Base-by-base conservation (phyloP, 768 basidiomycete species). In the Pholiota microspora region DNA sequence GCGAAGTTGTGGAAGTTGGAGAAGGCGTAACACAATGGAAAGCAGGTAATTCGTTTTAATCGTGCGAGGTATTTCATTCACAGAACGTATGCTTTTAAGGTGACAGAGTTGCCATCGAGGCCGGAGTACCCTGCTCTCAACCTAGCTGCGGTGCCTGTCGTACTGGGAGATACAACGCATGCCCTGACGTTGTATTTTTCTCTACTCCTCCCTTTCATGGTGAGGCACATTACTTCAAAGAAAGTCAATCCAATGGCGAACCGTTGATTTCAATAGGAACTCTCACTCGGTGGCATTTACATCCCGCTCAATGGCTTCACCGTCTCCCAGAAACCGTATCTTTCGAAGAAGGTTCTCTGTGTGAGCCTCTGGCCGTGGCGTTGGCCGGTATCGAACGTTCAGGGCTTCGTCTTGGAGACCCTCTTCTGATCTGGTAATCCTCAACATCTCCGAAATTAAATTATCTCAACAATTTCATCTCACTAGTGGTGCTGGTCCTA, bases 131-230 rank as follows among this genome's bases (percentile, higher is more conserved):
- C 8, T 87, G 84, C 62, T 84, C 81, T 27, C 78, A 80, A 56
- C 77, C 83, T 18, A 68, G 79, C 29, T 87, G 85, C 60, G 78
- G 82, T 51, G 76, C 77, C 18, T 87, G 85, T 63, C 77, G 83
- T 42, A 78, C 75, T n/a, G 84, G 84, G 31, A 72, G 79, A 51
- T 86, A 86, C 65, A 87, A 87, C 51, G 84, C 78, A 31, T 87
- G 85, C 54, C 76, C 76, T 7, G 70, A 75, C 54, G 76, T 78
- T 5, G 84, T 86, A 29, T 87, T 87, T 70, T 85, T 87, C 65
- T 87, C 85, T 9, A 86, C 85, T 0, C 85, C 85, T 18, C 85
- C 85, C 4, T 85, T 74, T 69, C 84, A 86, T 56, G 84, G 84
- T 82, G 55, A 28, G 67, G 50, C 28, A n/a, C n/a, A n/a, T n/a